Evolutionary conservation across 73 alveolate species (phyloP).

Genomic region (Halteria grandinella): DNA sequence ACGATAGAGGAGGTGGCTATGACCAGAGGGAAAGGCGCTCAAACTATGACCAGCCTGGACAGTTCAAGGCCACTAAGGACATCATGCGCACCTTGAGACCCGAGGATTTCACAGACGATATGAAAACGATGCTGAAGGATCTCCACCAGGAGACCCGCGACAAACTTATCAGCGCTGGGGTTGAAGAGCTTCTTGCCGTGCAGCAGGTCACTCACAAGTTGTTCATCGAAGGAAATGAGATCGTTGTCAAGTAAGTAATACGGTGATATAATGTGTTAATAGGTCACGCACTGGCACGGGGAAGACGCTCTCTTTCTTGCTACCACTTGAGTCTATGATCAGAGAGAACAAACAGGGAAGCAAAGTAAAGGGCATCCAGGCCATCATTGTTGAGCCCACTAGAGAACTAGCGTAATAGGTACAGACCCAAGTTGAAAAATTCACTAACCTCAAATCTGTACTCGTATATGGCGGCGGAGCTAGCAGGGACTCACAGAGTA

Average conservation of each 20-base stretch:
- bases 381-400: slow-evolving; percentile 90
- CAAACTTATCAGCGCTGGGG: slow-evolving; percentile 53
- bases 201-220: slow-evolving; percentile 26
- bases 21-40: no score
- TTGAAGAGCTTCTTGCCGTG: slow-evolving; percentile 65
- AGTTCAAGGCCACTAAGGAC: no score
- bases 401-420: slow-evolving; percentile 89
- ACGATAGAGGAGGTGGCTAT: no score
- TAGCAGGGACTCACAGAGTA: slow-evolving; percentile 67
- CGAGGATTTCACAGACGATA: no score
- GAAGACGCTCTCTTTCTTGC: slow-evolving; percentile 89
- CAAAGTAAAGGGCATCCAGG: slow-evolving; percentile 57
- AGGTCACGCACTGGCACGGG: slow-evolving; percentile 96
- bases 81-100: no score
- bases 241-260: slow-evolving; percentile 16
- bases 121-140: not conserved
- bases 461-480: slow-evolving; percentile 90
- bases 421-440: slow-evolving; percentile 78
- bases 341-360: not conserved
- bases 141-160: slow-evolving; percentile 25
- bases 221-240: not conserved
- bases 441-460: slow-evolving; percentile 76
- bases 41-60: no score
- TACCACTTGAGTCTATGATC: slow-evolving; percentile 78
- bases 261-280: slow-evolving; percentile 39